Conservation (phyloP, 805 yeast species). For the Lipomyces oligophaga region DNA sequence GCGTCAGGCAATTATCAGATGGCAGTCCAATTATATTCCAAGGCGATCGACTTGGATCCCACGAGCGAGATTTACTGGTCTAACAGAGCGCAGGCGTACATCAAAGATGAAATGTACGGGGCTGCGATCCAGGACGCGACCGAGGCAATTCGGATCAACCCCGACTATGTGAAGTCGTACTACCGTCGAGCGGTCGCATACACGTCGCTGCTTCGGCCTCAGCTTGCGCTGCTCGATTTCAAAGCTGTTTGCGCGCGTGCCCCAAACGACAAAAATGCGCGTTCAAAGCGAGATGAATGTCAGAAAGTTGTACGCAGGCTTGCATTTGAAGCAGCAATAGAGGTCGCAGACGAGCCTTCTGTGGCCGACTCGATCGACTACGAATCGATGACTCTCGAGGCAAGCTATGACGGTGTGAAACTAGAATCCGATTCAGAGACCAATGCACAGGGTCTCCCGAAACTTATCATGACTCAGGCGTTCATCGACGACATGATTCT, state of each 20-base stretch:
- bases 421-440: slow-evolving; percentile 38
- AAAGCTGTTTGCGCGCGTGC: slow-evolving; percentile 55
- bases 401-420: slow-evolving; percentile 56
- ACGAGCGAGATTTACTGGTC: slow-evolving; percentile 82
- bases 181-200: slow-evolving; percentile 83
- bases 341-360: slow-evolving; percentile 59
- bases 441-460: slow-evolving; percentile 30
- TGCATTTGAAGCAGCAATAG: slow-evolving; percentile 84
- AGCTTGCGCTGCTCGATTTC: slow-evolving; percentile 68
- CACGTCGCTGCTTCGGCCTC: slow-evolving; percentile 70
- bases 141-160: slow-evolving; percentile 63
- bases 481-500: slow-evolving; percentile 65
- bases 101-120: slow-evolving; percentile 83
- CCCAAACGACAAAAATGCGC: slow-evolving; percentile 69
- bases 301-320: slow-evolving; percentile 61
- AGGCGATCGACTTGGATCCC: slow-evolving; percentile 69
- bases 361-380: slow-evolving; percentile 49
- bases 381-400: slow-evolving; percentile 46
- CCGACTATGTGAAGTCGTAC: slow-evolving; percentile 68
- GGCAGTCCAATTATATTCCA: slow-evolving; percentile 75
- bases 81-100: slow-evolving; percentile 84
- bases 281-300: slow-evolving; percentile 58
- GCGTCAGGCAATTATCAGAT: slow-evolving; percentile 62
- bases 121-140: slow-evolving; percentile 77
- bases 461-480: slow-evolving; percentile 43